Conservation (phyloP, 306 rosid genomes). For the Pterocarpus macrocarpus region DNA sequence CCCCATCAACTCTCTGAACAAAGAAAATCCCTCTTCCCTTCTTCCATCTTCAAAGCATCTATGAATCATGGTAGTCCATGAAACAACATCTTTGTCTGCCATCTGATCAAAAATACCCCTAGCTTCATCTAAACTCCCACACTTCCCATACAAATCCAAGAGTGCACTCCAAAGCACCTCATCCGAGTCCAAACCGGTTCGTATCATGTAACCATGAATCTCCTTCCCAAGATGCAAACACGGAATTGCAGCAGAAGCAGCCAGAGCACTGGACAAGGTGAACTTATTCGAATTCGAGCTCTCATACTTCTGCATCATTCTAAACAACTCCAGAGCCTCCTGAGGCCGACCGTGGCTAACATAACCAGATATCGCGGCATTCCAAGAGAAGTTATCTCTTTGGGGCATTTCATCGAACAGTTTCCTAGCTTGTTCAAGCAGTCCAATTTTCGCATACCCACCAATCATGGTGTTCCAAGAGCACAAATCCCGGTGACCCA, state of each 20-base stretch:
- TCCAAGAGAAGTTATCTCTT: conserved; percentile 78
- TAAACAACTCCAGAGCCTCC: conserved; percentile 70
- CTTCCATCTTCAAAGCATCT: conserved; percentile 71
- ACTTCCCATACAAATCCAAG: conserved; percentile 71
- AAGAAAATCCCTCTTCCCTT: conserved; percentile 69
- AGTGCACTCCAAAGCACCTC: conserved; percentile 77
- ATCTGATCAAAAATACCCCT: conserved; percentile 66
- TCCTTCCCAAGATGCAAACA: conserved; percentile 69
- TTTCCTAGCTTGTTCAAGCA: conserved; percentile 59
- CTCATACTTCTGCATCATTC: conserved; percentile 59
- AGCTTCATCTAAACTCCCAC: conserved; percentile 73
- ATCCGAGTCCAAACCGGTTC: conserved; percentile 65
- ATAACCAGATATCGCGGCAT: conserved; percentile 63
- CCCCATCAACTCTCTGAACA: conserved; percentile 59
- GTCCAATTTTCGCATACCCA: conserved; percentile 63
- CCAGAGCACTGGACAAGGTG: conserved; percentile 63
- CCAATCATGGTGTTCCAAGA: conserved; percentile 77
- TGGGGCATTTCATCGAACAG: conserved; percentile 72
- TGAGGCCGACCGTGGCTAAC: conserved; percentile 50
- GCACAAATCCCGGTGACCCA: conserved; percentile 68
- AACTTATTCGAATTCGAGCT: conserved; percentile 59
- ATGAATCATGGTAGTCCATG: conserved; percentile 74
- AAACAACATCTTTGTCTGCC: conserved; percentile 61
- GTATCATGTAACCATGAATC: conserved; percentile 65
- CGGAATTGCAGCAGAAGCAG: conserved; percentile 66